A percentile compares a stretch with the other conserved stretches of the same genome.
Conservation (phyloP, 768 basidiomycete genomes). For the Calocera viscosa region DNA sequence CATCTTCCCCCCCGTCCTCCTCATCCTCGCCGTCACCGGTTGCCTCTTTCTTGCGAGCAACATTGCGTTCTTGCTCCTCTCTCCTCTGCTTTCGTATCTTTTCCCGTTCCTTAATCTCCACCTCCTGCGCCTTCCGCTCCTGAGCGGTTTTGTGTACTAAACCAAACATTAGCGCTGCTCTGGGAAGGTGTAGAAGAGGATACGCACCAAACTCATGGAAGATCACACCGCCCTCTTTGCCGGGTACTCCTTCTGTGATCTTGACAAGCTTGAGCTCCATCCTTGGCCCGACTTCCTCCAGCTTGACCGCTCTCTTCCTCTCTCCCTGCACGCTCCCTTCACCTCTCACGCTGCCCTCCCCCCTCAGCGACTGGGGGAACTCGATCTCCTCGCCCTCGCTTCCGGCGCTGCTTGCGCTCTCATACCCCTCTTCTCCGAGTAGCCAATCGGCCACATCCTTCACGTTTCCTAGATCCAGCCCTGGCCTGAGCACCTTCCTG, state of each 20-base stretch:
- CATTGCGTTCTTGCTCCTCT: constrained; percentile 86
- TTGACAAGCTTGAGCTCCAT: constrained; percentile 90
- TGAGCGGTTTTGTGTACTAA: constrained; percentile 86
- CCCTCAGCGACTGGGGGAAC: background rate
- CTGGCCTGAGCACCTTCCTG: constrained; percentile 58
- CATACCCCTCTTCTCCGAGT: constrained; percentile 62
- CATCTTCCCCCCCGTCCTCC: background rate
- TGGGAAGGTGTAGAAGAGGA: constrained; percentile 11
- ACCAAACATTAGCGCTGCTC: background rate
- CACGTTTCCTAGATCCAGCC: constrained; percentile 76
- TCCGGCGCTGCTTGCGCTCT: constrained; percentile 52
- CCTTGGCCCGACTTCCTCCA: constrained; percentile 90
- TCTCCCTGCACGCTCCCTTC: constrained; percentile 41
- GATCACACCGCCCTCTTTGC: constrained; percentile 83
- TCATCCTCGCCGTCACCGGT: background rate
- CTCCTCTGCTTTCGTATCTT: constrained; percentile 62
- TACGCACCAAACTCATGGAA: constrained; percentile 82
- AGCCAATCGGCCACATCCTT: constrained; percentile 94
- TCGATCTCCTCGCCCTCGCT: constrained; percentile 4
- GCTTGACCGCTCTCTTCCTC: constrained; percentile 73
- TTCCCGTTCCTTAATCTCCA: constrained; percentile 64
- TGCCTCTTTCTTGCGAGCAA: constrained; percentile 59
- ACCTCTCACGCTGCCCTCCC: background rate
- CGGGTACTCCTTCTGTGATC: constrained; percentile 86
- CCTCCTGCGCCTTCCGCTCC: constrained; percentile 52